Evolutionary conservation across 2,329 filamentous ascomycete species (phyloP).

Genomic region (Talaromyces rugulosus): DNA sequence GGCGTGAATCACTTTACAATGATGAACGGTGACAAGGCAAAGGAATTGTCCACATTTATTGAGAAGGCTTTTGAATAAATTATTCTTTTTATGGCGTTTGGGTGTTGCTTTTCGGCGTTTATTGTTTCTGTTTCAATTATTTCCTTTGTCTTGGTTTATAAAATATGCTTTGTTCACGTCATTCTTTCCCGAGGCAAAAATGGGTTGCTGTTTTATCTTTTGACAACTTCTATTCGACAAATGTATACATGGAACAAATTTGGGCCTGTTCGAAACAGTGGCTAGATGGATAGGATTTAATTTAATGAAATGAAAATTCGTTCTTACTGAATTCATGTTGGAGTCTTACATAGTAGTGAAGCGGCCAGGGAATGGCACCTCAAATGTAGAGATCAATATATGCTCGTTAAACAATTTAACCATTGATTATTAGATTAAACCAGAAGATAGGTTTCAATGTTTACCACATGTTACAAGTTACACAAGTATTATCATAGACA

Average conservation of each 20-base stretch:
- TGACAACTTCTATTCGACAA: not conserved
- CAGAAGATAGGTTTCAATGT: too few relatives aligned
- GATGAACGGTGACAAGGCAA: conserved; percentile 14
- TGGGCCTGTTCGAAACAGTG: not conserved
- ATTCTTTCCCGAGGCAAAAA: not conserved
- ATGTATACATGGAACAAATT: not conserved
- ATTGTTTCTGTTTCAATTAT: not conserved
- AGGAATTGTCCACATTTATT: conserved; percentile 12
- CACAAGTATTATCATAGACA: too few relatives aligned
- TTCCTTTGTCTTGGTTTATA: not conserved
- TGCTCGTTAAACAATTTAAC: too few relatives aligned
- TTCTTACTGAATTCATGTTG: not conserved
- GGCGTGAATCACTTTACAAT: conserved; percentile 33
- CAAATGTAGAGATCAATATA: too few relatives aligned
- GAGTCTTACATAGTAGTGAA: too few relatives aligned
- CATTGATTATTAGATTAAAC: too few relatives aligned
- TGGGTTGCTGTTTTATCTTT: not conserved
- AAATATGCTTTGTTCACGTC: not conserved
- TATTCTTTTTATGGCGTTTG: not conserved
- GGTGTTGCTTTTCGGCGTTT: not conserved
- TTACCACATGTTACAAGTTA: too few relatives aligned
- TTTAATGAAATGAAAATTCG: not conserved
- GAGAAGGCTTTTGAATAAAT: conserved; percentile 10
- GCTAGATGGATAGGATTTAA: not conserved
- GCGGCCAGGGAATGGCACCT: too few relatives aligned